Percentiles rank a stretch among this genome's conserved stretches.
These are phyloP conservation scores for Lolium multiflorum DNA, from an alignment of 176 grass and related monocot genomes.

Conservation along the genomic window DNA sequence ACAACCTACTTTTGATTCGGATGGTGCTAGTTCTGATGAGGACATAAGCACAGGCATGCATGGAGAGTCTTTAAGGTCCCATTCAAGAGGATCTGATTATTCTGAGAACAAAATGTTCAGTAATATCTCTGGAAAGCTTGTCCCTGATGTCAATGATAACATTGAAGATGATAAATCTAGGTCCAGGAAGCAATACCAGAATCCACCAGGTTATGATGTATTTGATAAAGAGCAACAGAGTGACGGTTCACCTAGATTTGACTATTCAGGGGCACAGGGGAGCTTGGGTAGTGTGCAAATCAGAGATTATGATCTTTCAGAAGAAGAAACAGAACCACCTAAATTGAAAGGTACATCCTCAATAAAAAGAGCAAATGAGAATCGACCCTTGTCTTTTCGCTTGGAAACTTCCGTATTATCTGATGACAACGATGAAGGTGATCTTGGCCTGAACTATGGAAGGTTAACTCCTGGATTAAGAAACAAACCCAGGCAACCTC, in stretches of 20 bases:
- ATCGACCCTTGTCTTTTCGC: constrained; percentile 29
- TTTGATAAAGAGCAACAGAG: constrained; percentile 31
- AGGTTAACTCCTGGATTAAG: constrained; percentile 81
- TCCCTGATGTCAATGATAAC: constrained; percentile 31
- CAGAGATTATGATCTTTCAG: constrained; percentile 44
- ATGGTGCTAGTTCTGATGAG: constrained; percentile 69
- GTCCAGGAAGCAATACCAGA: constrained; percentile 39
- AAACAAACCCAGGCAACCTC: constrained; percentile 60
- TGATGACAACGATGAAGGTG: constrained; percentile 51
- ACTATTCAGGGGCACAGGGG: constrained; percentile 29
- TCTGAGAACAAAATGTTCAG: constrained; percentile 33
- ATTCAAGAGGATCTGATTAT: constrained; percentile 35
- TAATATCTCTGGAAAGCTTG: constrained; percentile 36
- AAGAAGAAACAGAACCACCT: constrained; percentile 42
- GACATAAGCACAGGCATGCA: constrained; percentile 33
- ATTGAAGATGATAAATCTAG: constrained; percentile 44
- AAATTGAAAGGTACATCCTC: constrained; percentile 29
- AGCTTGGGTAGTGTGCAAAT: constrained; percentile 31
- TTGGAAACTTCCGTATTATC: constrained; percentile 43
- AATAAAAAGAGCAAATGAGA: constrained; percentile 43
- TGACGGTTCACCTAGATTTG: constrained; percentile 34
- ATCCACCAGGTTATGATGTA: constrained; percentile 43
- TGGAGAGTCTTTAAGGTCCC: constrained; percentile 37
- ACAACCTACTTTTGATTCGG: constrained; percentile 78
- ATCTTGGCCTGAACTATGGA: constrained; percentile 60